Evolutionary conservation across 129 eudicot species (phyloP), one percentile per base, ranked within the genome.

Genomic region (Arctium minus): DNA sequence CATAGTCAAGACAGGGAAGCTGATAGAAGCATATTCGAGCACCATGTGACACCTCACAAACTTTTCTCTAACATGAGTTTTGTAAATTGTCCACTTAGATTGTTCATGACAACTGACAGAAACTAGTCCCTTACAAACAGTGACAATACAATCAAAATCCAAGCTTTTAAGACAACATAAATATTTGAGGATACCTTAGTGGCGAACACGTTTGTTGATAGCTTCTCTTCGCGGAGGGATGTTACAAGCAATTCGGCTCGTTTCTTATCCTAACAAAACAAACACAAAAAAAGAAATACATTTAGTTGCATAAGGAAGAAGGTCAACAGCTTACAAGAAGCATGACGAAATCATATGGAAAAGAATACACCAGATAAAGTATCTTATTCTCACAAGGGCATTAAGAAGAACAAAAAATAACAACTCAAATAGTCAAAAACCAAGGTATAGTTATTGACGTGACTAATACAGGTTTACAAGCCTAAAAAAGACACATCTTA

Each of bases 171-270:
- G 13, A 44, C 30, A 70, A n/a, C 40, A 68, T 62, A 70, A n/a
- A 53, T 33, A 78, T 72, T 33, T 80, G 62, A 73, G 42, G 37
- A 81, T 86, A 94, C 98, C 97, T 94, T 94, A 42, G 84, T 83
- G 70, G 88, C 88, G 81, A 94, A 94, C 60, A 86, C 79, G 81
- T 90, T 89, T 73, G 77, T 79, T 48, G 90, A 87, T 65, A 86
- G 97, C 84, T 82, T 94, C 80, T 85, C 88, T 79, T 86, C 80
- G 33, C 77, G 69, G 62, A 86, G 77, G 75, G 87, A 80, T 70
- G 80, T 79, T 83, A 65, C 81, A 69, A 82, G 84, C 81, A 86
- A 77, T 76, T 74, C 88, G 13, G 85, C 76, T 29, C 71, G 83
- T 79, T 88, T 85, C 79, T 78, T 81, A 75, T 36, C 89, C 91